phyloP scores from a whole-genome alignment of 2,329 filamentous ascomycete genomes.

The Cladosporium sp. region DNA sequence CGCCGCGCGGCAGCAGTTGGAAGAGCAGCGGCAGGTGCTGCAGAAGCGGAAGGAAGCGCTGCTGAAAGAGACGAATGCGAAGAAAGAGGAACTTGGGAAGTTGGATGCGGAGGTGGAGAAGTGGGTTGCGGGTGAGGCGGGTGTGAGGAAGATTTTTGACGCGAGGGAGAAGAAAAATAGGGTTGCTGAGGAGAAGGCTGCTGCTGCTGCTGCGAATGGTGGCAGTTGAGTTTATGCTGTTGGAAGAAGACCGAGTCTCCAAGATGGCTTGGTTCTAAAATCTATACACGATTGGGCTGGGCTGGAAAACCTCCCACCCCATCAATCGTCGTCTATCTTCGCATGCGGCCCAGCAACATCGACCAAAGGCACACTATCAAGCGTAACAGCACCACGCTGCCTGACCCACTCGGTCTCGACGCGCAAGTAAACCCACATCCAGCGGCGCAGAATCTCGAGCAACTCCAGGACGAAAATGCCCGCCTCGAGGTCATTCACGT shows the following conservation, averaged over 20 bases:
- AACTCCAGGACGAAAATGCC: slow-evolving; percentile 85
- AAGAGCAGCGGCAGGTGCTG: slow-evolving; percentile 68
- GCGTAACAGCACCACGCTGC: slow-evolving; percentile 7
- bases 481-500: slow-evolving; percentile 79
- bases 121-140: slow-evolving; percentile 26
- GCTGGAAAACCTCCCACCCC: background rate
- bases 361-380: slow-evolving; percentile 12
- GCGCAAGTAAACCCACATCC: slow-evolving; percentile 96
- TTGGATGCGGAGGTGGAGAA: slow-evolving; percentile 82
- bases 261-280: background rate
- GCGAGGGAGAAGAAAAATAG: slow-evolving; percentile 22
- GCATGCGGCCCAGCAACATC: slow-evolving; percentile 10
- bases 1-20: slow-evolving; percentile 74
- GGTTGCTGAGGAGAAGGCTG: slow-evolving; percentile 12
- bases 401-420: slow-evolving; percentile 80
- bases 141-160: slow-evolving; percentile 26
- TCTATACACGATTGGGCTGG: background rate
- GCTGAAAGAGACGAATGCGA: slow-evolving; percentile 77
- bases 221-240: background rate
- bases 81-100: slow-evolving; percentile 87
- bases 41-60: slow-evolving; percentile 62
- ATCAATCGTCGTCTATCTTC: slow-evolving; percentile 16
- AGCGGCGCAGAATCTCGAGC: slow-evolving; percentile 79
- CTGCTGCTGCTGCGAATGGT: slow-evolving; percentile 3
- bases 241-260: background rate